phyloP scores from a whole-genome alignment of 192 early-diverging fungal species.

The Coemansia sp. region DNA sequence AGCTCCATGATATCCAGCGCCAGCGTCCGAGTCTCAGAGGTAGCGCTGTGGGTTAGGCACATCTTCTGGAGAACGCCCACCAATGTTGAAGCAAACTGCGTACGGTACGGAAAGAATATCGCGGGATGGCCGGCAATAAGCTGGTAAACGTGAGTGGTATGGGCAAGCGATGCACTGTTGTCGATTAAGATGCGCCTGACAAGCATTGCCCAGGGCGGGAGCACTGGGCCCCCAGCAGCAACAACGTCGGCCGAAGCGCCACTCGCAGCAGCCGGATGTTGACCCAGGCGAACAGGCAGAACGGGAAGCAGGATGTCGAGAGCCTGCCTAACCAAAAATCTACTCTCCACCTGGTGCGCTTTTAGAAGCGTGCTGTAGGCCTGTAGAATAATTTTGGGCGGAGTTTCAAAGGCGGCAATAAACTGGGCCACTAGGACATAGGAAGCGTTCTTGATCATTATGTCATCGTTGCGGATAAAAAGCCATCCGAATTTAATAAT shows the following conservation, averaged over 20 bases:
- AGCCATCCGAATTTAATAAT: conserved; percentile 96
- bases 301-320: conserved; percentile 92
- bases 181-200: conserved; percentile 88
- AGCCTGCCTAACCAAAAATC: conserved; percentile 87
- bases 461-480: conserved; percentile 80
- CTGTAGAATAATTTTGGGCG: conserved; percentile 81
- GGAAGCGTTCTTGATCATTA: conserved; percentile 92
- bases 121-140: conserved; percentile 83
- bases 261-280: conserved; percentile 22
- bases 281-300: conserved; percentile 77
- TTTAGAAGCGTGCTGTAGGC: conserved; percentile 84
- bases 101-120: conserved; percentile 84
- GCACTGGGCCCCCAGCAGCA: conserved; percentile 13
- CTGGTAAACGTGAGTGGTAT: conserved; percentile 90
- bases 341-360: conserved; percentile 86
- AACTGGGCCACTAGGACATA: conserved; percentile 92
- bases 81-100: conserved; percentile 89
- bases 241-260: conserved; percentile 18
- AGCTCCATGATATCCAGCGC: conserved; percentile 90
- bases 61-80: conserved; percentile 82
- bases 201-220: conserved; percentile 85
- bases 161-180: conserved; percentile 86
- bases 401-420: conserved; percentile 90
- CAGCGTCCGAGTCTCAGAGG: conserved; percentile 78
- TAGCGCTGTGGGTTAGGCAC: conserved; percentile 80